phyloP scores from a whole-genome alignment of 441 rosid species.

The Isatis lusitanica region DNA sequence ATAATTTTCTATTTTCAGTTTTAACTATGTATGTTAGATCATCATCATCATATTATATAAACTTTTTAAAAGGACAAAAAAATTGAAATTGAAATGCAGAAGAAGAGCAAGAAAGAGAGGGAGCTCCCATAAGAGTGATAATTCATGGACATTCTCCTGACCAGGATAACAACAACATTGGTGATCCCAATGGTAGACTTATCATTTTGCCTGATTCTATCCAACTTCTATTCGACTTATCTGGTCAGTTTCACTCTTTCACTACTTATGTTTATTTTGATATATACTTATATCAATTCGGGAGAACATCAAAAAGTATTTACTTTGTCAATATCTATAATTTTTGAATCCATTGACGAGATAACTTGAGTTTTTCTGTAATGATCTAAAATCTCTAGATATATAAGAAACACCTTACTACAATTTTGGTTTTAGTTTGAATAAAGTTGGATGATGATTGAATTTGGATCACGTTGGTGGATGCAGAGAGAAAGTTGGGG shows the following conservation, averaged over 20 bases:
- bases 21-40: not conserved
- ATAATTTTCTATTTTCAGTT: not conserved
- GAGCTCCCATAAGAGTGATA: slow-evolving; percentile 56
- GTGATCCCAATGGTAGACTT: slow-evolving; percentile 56
- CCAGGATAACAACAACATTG: slow-evolving; percentile 36
- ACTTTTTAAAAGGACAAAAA: not conserved
- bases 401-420: not conserved
- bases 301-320: not conserved
- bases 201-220: slow-evolving; percentile 64
- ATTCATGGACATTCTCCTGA: slow-evolving; percentile 70
- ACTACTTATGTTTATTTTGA: not conserved
- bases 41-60: not conserved
- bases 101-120: slow-evolving; percentile 38
- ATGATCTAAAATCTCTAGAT: not conserved
- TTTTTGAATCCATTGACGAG: not conserved
- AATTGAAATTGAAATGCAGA: slow-evolving; percentile 40
- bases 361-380: not conserved
- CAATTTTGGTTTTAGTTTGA: not conserved
- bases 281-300: not conserved
- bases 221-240: slow-evolving; percentile 63
- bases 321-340: not conserved
- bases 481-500: slow-evolving; percentile 73
- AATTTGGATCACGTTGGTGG: slow-evolving; percentile 23
- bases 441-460: not conserved
- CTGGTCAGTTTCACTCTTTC: slow-evolving; percentile 53